Evolutionary conservation across 164 flowering plant species (phyloP).

Genomic region (Magnolia changhungtana): DNA sequence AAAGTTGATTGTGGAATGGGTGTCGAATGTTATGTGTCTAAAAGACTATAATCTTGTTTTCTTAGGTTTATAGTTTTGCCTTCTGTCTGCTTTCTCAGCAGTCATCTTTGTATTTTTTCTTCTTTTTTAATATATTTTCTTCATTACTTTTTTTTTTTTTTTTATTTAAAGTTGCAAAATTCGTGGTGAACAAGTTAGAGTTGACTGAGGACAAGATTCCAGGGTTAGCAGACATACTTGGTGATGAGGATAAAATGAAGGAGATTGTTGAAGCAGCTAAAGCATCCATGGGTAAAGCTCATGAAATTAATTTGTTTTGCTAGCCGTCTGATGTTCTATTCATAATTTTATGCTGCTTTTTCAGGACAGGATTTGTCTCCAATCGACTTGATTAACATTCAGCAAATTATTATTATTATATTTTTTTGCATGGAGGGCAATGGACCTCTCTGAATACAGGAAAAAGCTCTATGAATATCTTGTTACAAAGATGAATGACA

Average conservation of each 20-base stretch:
- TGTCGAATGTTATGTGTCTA: no score
- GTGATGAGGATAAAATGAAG: slow-evolving; percentile 95
- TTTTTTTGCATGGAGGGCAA: slow-evolving; percentile 92
- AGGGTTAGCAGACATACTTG: slow-evolving; percentile 69
- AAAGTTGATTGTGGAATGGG: no score
- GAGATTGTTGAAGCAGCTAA: slow-evolving; percentile 93
- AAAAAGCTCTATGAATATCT: slow-evolving; percentile 82
- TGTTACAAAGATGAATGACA: slow-evolving; percentile 90
- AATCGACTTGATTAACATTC: slow-evolving; percentile 86
- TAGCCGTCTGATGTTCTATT: slow-evolving; percentile 2
- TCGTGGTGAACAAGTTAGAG: slow-evolving; percentile 63
- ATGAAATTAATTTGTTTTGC: neutral
- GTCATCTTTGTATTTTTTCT: no score
- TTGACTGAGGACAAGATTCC: slow-evolving; percentile 72
- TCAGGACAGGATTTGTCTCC: slow-evolving; percentile 93
- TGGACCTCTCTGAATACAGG: slow-evolving; percentile 89
- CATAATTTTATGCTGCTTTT: slow-evolving; percentile 5
- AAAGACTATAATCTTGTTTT: no score
- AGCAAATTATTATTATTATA: no score
- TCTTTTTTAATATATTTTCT: no score
- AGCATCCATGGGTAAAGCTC: slow-evolving; percentile 81
- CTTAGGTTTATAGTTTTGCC: no score
- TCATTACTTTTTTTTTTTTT: no score
- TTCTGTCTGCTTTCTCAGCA: no score
- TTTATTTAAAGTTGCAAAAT: slow-evolving; percentile 73